Evolutionary conservation across 495 filamentous ascomycete genomes (phyloP).

Genomic region (Neurospora sp.): DNA sequence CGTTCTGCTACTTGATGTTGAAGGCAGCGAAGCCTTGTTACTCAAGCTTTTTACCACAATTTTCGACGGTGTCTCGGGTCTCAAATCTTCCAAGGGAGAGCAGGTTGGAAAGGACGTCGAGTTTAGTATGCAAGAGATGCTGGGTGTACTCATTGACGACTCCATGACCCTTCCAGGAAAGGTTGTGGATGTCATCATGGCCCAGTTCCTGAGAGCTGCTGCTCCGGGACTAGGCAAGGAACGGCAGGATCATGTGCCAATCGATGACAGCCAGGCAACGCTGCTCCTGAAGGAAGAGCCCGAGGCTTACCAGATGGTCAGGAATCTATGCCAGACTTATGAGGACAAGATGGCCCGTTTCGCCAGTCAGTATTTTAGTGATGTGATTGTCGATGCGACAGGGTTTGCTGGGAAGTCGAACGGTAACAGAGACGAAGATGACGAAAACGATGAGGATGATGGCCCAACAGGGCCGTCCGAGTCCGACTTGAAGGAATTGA

Average conservation of each 20-base stretch:
- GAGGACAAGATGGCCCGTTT: slow-evolving; percentile 89
- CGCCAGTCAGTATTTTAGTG: slow-evolving; percentile 93
- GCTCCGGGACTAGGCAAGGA: slow-evolving; percentile 48
- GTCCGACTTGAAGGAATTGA: slow-evolving; percentile 75
- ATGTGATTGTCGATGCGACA: slow-evolving; percentile 85
- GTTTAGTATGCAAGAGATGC: slow-evolving; percentile 76
- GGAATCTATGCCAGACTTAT: slow-evolving; percentile 81
- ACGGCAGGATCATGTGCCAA: slow-evolving; percentile 32
- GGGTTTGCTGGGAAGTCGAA: slow-evolving; percentile 39
- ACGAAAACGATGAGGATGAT: slow-evolving; percentile 62
- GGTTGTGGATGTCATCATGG: slow-evolving; percentile 88
- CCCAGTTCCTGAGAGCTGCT: slow-evolving; percentile 85
- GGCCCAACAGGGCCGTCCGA: slow-evolving; percentile 53
- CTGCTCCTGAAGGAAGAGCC: slow-evolving; percentile 76
- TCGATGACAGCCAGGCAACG: slow-evolving; percentile 54
- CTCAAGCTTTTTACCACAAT: slow-evolving; percentile 72
- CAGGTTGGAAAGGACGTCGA: slow-evolving; percentile 83
- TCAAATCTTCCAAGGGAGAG: slow-evolving; percentile 64
- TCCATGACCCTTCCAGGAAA: slow-evolving; percentile 64
- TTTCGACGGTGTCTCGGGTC: slow-evolving; percentile 85
- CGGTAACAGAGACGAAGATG: slow-evolving; percentile 43
- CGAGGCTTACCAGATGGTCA: slow-evolving; percentile 91
- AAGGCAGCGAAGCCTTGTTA: slow-evolving; percentile 64
- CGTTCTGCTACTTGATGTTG: slow-evolving; percentile 84
- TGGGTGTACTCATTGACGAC: slow-evolving; percentile 83